Evolutionary conservation across 2,329 filamentous ascomycete genomes (phyloP), one percentile per base, ranked within the genome.

Genomic region (Colletotrichum sp.): DNA sequence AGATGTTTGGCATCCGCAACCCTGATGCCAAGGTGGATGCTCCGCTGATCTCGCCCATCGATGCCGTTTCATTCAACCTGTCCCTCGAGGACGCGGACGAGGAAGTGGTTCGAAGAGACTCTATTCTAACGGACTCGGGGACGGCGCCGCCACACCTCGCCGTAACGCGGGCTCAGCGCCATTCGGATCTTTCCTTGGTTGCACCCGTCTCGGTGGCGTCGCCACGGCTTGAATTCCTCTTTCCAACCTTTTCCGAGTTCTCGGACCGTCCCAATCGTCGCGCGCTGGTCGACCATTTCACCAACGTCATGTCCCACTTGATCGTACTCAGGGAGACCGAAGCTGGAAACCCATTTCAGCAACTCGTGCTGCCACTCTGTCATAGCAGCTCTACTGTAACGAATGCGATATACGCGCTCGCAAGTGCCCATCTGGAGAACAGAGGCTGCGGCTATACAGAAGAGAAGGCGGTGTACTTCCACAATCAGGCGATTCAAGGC

Each of bases 361-460:
- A 92, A 79, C 85, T 93, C 16, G 89, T 93, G 10, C 83, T 93
- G n/a, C 92, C 92, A 3, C 84, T 93, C 52, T 91, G 90, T 4
- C 86, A 89, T 65, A 85, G 82, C 59, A 91, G 90, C 79, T 85
- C 86, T 1, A 89, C 91, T 2, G 89, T 98, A 6, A 94, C 95
- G 83, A 95, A 97, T 81, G 95, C 96, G 12, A 94, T 98, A 76
- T 96, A 95, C 75, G 95, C 96, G 1, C 87, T 98, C 9, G 92
- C 95, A 1, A 95, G 94, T 72, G 96, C 96, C 75, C 97, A 98
- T 82, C 87, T 98, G 74, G 94, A 96, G 78, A 95, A 91, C 65
- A 85, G 90, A 30, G 90, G 90, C 3, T 70, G 75, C 15, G 77
- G 77, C 6, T 55, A 76, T 13, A 84, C 91, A 8, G 84, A 88